Conservation (phyloP, 495 filamentous ascomycete species). For the Usnea hakonensis region DNA sequence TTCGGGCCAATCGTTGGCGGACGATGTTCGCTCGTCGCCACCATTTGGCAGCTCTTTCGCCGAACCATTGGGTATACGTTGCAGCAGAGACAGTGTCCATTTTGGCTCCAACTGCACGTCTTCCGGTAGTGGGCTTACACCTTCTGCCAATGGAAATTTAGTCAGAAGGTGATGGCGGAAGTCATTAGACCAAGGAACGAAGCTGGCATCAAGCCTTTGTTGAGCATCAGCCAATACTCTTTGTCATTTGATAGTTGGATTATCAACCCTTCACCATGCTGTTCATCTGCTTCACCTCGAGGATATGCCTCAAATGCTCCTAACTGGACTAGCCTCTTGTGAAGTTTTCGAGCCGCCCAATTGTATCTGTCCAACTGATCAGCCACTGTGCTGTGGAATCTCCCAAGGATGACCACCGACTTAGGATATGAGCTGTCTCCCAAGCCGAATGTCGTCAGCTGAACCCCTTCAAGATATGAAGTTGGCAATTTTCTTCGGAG, state of each 20-base stretch:
- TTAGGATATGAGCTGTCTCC: conserved; percentile 92
- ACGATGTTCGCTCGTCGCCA: background rate
- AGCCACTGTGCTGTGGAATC: background rate
- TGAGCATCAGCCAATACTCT: conserved; percentile 23
- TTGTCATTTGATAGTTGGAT: conserved; percentile 4
- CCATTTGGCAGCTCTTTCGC: background rate
- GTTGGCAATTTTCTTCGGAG: conserved; percentile 66
- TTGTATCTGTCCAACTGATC: conserved; percentile 60
- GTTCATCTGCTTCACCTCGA: conserved; percentile 82
- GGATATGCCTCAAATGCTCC: conserved; percentile 71
- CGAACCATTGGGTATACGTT: background rate
- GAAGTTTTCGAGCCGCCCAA: conserved; percentile 81
- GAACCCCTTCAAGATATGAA: conserved; percentile 56
- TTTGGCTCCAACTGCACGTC: conserved; percentile 72
- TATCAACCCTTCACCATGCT: conserved; percentile 81
- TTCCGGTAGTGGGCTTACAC: conserved; percentile 60
- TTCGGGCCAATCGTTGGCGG: background rate
- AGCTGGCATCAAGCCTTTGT: conserved; percentile 68
- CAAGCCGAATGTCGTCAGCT: conserved; percentile 80
- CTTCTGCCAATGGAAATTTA: conserved; percentile 59
- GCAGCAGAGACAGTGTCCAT: conserved; percentile 50
- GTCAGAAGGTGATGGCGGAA: conserved; percentile 58
- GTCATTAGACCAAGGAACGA: conserved; percentile 66
- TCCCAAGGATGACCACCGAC: conserved; percentile 33
- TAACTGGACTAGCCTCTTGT: conserved; percentile 76